Conservation (phyloP, 2,329 filamentous ascomycete genomes). For the Knoxdaviesia capensis region DNA sequence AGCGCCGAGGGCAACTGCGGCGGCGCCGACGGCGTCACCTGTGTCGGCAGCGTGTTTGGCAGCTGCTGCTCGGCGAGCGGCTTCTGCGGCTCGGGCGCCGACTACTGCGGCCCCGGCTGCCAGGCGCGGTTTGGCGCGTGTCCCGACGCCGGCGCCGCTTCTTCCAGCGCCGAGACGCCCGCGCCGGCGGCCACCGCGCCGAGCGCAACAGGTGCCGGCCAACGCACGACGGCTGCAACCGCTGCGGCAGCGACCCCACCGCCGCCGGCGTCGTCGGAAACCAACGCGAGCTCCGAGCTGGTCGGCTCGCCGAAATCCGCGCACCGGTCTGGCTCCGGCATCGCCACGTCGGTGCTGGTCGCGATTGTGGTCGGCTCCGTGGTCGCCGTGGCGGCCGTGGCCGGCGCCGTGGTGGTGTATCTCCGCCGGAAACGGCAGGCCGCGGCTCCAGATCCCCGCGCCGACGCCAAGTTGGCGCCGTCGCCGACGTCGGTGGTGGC, state of each 20-base stretch:
- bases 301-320: conserved; percentile 4
- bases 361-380: conserved; percentile 3
- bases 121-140: conserved; percentile 7
- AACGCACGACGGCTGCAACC: not conserved
- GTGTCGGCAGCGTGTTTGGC: conserved; percentile 13
- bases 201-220: not conserved
- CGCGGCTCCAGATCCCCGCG: too few species aligned
- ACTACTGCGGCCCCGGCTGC: conserved; percentile 6
- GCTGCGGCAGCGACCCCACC: not conserved
- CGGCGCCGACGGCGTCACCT: conserved; percentile 11
- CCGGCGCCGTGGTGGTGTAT: not conserved
- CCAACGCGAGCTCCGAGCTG: not conserved
- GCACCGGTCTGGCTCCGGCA: conserved; percentile 2
- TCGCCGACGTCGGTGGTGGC: too few species aligned
- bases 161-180: not conserved
- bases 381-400: conserved; percentile 3
- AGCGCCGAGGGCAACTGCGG: conserved; percentile 14
- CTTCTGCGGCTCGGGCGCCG: conserved; percentile 6
- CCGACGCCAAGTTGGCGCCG: too few species aligned
- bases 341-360: conserved; percentile 1
- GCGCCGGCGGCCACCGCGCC: not conserved
- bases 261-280: conserved; percentile 1
- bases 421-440: too few species aligned
- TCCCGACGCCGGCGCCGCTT: conserved; percentile 2
- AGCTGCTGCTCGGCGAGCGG: conserved; percentile 8